phyloP scores from a whole-genome alignment of 805 yeast genomes.

The Brettanomyces bruxellensis region DNA sequence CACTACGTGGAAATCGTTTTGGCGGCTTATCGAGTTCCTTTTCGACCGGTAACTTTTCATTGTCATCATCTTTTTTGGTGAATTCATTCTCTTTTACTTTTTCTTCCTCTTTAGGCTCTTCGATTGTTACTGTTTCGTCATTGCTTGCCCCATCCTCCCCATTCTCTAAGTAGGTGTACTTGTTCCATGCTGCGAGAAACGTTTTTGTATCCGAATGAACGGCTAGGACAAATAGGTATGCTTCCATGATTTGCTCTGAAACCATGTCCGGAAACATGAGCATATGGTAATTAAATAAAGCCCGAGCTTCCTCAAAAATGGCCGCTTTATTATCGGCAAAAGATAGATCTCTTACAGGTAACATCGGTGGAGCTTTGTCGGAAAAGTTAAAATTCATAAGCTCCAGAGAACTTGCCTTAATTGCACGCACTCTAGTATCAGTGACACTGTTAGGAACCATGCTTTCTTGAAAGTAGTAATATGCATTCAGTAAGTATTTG shows the following conservation, averaged over 20 bases:
- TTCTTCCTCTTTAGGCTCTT: conserved; percentile 10
- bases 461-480: conserved; percentile 13
- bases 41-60: conserved; percentile 6
- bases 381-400: conserved; percentile 23
- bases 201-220: conserved; percentile 27
- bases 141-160: conserved; percentile 17
- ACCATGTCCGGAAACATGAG: conserved; percentile 35
- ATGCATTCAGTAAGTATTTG: conserved; percentile 37
- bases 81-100: conserved; percentile 13
- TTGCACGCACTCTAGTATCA: conserved; percentile 32
- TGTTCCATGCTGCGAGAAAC: conserved; percentile 27
- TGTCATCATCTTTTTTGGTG: background rate
- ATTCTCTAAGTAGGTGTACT: conserved; percentile 27
- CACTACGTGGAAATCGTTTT: conserved; percentile 30
- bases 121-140: conserved; percentile 7
- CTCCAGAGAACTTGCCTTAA: conserved; percentile 29
- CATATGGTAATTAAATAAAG: conserved; percentile 55
- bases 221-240: conserved; percentile 42
- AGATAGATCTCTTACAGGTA: conserved; percentile 34
- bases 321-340: conserved; percentile 21
- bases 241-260: conserved; percentile 33
- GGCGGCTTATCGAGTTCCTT: conserved; percentile 5
- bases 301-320: conserved; percentile 66
- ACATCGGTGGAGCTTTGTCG: conserved; percentile 61
- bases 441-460: conserved; percentile 22